Percentiles rank a stretch among this genome's conserved stretches.
Conservation (phyloP, 108 stramenopile species). For the Fragilaria crotonensis region DNA sequence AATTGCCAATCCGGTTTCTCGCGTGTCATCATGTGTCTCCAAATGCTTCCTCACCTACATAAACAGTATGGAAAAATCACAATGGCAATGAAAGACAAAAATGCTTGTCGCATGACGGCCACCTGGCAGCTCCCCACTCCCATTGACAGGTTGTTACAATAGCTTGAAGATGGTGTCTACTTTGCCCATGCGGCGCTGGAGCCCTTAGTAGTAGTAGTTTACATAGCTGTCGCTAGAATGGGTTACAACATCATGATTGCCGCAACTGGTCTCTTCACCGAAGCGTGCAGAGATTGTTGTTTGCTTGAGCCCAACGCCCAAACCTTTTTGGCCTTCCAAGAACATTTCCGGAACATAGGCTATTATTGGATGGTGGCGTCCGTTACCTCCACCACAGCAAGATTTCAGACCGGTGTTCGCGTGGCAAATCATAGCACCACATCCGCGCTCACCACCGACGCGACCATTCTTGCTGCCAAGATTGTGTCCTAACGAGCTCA, state of each 20-base stretch:
- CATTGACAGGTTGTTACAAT: conserved; percentile 11
- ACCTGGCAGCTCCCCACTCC: conserved; percentile 14
- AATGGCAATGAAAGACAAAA: conserved; percentile 6
- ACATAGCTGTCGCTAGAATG: not conserved
- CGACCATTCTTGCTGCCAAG: too few species aligned
- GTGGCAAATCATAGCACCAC: not conserved
- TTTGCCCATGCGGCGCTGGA: conserved; percentile 3
- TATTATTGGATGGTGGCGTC: too few species aligned
- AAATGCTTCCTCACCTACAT: conserved; percentile 10
- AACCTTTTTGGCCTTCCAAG: conserved; percentile 1
- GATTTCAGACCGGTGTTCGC: not conserved
- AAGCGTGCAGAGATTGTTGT: not conserved
- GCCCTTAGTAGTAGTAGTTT: not conserved
- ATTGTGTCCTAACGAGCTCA: too few species aligned
- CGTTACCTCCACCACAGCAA: conserved; percentile 4
- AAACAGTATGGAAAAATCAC: conserved; percentile 14
- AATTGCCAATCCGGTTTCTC: conserved; percentile 4
- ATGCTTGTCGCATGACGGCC: not conserved
- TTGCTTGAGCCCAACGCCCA: not conserved
- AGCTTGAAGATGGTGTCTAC: conserved; percentile 1
- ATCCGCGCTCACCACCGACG: not conserved
- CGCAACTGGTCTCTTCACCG: conserved; percentile 1
- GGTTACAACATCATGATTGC: conserved; percentile 1
- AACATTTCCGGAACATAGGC: conserved; percentile 2
- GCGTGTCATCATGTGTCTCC: not conserved